Base-by-base conservation (phyloP, 225 moss, liverwort and hornwort species). In the Bryoerythrophyllum caledonicum region DNA sequence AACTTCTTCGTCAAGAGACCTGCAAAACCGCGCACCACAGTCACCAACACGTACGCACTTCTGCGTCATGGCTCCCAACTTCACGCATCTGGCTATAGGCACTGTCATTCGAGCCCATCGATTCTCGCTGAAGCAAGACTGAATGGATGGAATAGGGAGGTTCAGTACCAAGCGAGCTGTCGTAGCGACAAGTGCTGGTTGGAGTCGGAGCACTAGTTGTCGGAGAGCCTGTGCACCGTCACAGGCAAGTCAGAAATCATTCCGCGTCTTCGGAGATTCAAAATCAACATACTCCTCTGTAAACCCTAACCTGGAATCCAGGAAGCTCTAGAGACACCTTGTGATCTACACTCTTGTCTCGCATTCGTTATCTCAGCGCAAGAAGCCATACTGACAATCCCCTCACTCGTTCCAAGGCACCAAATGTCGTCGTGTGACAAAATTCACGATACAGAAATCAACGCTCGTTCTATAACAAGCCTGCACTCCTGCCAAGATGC, bases 1-100 rank as follows among this genome's bases (percentile, higher is more conserved):
- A 93, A 93, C 80, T 93, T 93, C 74, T 91, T 93, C 19, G 93
- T 93, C 58, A 93, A 74, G 55, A 93, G 78, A 63, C 93, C 93
- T 93, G 81, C 14, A 65, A n/a, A n/a, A n/a, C n/a, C n/a, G n/a
- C n/a, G n/a, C n/a, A n/a, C n/a, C n/a, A 32, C 14, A 52, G 37
- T 77, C 46, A 77, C 53, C 51, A 53, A 54, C 68, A 25, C 15
- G 60, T 43, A 63, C 7, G 20, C 43, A 32, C 0, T 25, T 43
- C 46, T 19, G 32, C n/a, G 13, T 54, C 48, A 64, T 34, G 48
- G 16, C 21, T 73, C 21, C 14, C 43, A 43, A 62, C 28, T 32
- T 63, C 52, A 37, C 14, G 23, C 74, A 25, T 23, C 23, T 11
- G 3, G 3, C 21, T 55, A 4, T 10, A 3, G 20, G 23, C 2